Base-by-base conservation (phyloP, 164 flowering plant species). In the Umbellularia californica region DNA sequence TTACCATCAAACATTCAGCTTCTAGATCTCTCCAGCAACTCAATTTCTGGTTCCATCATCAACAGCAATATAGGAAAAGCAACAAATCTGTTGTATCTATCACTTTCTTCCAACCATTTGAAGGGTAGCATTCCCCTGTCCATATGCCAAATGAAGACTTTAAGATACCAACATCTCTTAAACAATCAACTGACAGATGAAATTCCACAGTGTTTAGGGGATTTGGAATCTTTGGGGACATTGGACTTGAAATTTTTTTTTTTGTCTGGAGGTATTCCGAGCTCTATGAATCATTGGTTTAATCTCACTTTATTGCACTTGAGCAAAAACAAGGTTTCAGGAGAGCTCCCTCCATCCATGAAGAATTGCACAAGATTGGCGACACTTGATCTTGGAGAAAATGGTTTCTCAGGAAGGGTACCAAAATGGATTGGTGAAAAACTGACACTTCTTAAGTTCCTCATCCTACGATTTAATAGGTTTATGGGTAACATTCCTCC, bases 381-480 rank as follows among this genome's bases (percentile, higher is more conserved):
- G n/a, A n/a, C n/a, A n/a, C n/a, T n/a, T n/a, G n/a, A 77, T 60
- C 68, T 77, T 24, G 63, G 47, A 2, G 20, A 33, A n/a, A 72
- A 68, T 68, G 23, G 27, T 19, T 68, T 77, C 24, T 19, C 65
- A 0, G 75, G 79, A 60, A 51, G 23, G 13, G 11, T 77, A 67
- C 68, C 79, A 10, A 6, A 28, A 50, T 69, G 70, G 80, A 27
- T 77, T 0, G 80, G 73, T n/a, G n/a, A n/a, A n/a, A n/a, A n/a
- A n/a, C n/a, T n/a, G n/a, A n/a, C n/a, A n/a, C n/a, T n/a, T n/a
- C n/a, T n/a, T n/a, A n/a, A n/a, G n/a, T n/a, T n/a, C n/a, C n/a
- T n/a, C n/a, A n/a, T n/a, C n/a, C n/a, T n/a, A n/a, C n/a, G n/a
- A n/a, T n/a, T n/a, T n/a, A n/a, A n/a, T n/a, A n/a, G n/a, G n/a